phyloP scores from a whole-genome alignment of 352 stramenopile species.

The Aphanomyces cochlioides region DNA sequence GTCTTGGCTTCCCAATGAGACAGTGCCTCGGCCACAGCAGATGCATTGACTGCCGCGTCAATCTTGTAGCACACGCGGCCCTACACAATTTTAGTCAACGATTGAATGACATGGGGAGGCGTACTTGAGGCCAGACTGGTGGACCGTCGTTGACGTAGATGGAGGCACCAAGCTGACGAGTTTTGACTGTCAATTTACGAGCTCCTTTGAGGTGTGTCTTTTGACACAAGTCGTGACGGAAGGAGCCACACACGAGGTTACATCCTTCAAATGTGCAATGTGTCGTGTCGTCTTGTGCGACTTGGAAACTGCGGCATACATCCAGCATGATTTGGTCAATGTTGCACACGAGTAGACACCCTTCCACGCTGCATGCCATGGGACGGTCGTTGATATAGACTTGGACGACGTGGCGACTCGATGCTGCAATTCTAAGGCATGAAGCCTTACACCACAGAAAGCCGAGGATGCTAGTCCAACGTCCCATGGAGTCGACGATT shows the following conservation, averaged over 20 bases:
- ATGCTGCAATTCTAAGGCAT: neutral
- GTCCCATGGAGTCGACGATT: neutral
- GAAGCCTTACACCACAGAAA: neutral
- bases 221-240: neutral
- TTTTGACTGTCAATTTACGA: neutral
- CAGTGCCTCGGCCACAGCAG: neutral
- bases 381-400: conserved; percentile 5
- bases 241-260: neutral
- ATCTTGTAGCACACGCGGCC: conserved; percentile 14
- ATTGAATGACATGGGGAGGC: neutral
- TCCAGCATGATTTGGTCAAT: conserved; percentile 16
- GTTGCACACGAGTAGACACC: conserved; percentile 8
- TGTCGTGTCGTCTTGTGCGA: neutral
- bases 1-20: conserved; percentile 4
- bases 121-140: conserved; percentile 7
- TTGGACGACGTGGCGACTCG: conserved; percentile 5
- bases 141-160: conserved; percentile 12
- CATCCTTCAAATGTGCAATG: conserved; percentile 10
- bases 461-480: neutral
- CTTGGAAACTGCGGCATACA: conserved; percentile 6
- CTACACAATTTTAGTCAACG: neutral
- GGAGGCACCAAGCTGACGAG: conserved; percentile 1
- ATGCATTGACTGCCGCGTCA: neutral
- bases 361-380: conserved; percentile 7
- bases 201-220: conserved; percentile 19